Percentiles rank a stretch among this genome's conserved stretches.
These are phyloP conservation scores for Pochonia chlamydosporia DNA, from an alignment of 2,329 filamentous ascomycete species.

Conservation along the genomic window DNA sequence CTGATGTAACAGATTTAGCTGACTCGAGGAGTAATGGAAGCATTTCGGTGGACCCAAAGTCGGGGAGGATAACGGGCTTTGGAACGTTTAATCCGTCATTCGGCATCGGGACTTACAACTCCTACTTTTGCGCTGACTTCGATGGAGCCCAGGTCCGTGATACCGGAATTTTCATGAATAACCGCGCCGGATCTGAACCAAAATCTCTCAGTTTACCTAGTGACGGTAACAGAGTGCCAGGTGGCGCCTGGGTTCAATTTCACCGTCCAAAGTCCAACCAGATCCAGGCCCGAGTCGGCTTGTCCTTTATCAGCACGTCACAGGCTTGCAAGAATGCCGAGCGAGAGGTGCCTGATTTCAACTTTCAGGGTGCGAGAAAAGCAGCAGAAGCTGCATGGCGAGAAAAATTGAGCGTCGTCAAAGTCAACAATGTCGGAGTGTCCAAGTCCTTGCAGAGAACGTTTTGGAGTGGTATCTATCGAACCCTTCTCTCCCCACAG, in stretches of 20 bases:
- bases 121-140: slow-evolving; percentile 59
- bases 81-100: slow-evolving; percentile 56
- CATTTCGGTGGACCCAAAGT: slow-evolving; percentile 29
- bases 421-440: slow-evolving; percentile 48
- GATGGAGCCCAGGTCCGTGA: slow-evolving; percentile 43
- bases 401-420: slow-evolving; percentile 54
- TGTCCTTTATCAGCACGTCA: slow-evolving; percentile 63
- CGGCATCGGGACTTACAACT: slow-evolving; percentile 49
- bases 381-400: slow-evolving; percentile 57
- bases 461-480: slow-evolving; percentile 68
- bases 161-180: slow-evolving; percentile 53
- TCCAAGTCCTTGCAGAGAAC: slow-evolving; percentile 53
- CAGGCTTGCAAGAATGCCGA: slow-evolving; percentile 68
- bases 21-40: slow-evolving; percentile 17
- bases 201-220: slow-evolving; percentile 30
- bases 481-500: slow-evolving; percentile 64
- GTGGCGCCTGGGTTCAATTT: slow-evolving; percentile 61
- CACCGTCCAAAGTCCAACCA: slow-evolving; percentile 31
- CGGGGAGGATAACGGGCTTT: slow-evolving; percentile 52
- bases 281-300: slow-evolving; percentile 60
- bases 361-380: slow-evolving; percentile 51
- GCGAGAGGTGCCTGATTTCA: slow-evolving; percentile 59
- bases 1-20: slow-evolving; percentile 54
- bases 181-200: slow-evolving; percentile 38
- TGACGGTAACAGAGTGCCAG: slow-evolving; percentile 25